Evolutionary conservation across 1,284 basidiomycete genomes (phyloP), one percentile per base, ranked within the genome.

Genomic region (Mycosarcoma maydis): DNA sequence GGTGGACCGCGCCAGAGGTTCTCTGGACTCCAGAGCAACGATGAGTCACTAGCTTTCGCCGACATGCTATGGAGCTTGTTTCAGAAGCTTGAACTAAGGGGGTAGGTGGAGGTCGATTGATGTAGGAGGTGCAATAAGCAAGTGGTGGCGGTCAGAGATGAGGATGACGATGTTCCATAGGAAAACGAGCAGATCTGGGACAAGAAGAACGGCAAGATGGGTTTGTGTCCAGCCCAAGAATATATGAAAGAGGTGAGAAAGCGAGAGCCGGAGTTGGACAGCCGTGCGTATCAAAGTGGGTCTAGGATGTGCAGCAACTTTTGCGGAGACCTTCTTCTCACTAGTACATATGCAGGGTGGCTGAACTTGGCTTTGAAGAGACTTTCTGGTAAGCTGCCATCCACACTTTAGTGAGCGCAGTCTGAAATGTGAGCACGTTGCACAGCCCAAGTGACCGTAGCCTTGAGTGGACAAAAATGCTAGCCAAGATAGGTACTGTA

Each of bases 1-100:
- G 29, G 13, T 20, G 59, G 33, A 7, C 59, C 59, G 27, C 48
- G 42, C 59, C 59, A 56, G 29, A 47, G 10, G 16, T 62, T 51
- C 13, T 48, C 59, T 17, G 46, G 48, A 22, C 36, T 20, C 36
- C 43, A n/a, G 1, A 14, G 24, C 17, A 46, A 36, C 9, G 58
- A 49, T 10, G 19, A 26, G 26, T 17, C 38, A 46, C 27, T 27
- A 16, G 19, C 20, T 1, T 41, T 33, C 23, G 51, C 29, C 17
- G 51, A 41, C 52, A 61, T 54, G 20, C 2, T 50, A 26, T n/a
- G 24, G 26, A 23, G n/a, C 17, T 23, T 3, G 14, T n/a, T 3
- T 45, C 26, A 7, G 29, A 19, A 6, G 11, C 27, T 8, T 33
- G n/a, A n/a, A n/a, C n/a, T n/a, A n/a, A n/a, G n/a, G n/a, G n/a